A percentile compares a stretch with the other conserved stretches of the same genome.
phyloP scores from a whole-genome alignment of 2,329 filamentous ascomycete genomes.

The Paracorniculantispora psalliotae region DNA sequence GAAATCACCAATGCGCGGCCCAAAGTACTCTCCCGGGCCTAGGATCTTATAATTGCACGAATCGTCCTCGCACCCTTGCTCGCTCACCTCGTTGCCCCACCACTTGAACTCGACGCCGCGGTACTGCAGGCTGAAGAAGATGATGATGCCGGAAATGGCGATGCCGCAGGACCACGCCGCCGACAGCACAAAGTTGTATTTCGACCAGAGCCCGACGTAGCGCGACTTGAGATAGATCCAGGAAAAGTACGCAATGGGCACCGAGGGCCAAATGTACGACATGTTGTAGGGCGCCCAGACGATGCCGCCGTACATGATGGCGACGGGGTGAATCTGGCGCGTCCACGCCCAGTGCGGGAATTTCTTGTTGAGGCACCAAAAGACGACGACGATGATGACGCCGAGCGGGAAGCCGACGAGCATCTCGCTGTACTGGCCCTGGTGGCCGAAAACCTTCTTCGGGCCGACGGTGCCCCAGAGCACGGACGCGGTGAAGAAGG shows the following conservation, averaged over 20 bases:
- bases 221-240: constrained; percentile 43
- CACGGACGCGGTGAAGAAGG: constrained; percentile 36
- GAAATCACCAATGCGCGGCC: constrained; percentile 36
- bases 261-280: constrained; percentile 41
- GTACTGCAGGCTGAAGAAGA: constrained; percentile 39
- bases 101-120: constrained; percentile 32
- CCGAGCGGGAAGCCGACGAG: constrained; percentile 38
- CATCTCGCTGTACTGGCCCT: constrained; percentile 28
- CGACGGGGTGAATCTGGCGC: constrained; percentile 39
- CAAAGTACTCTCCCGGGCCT: constrained; percentile 33
- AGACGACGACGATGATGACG: constrained; percentile 28
- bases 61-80: constrained; percentile 35
- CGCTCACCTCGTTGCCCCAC: constrained; percentile 34
- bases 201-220: constrained; percentile 45
- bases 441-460: constrained; percentile 35
- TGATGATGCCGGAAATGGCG: constrained; percentile 36
- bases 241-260: constrained; percentile 42
- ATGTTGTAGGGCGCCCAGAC: constrained; percentile 41
- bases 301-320: constrained; percentile 35
- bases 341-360: constrained; percentile 29
- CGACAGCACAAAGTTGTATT: constrained; percentile 37
- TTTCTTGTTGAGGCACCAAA: constrained; percentile 32
- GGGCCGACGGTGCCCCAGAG: constrained; percentile 49
- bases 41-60: constrained; percentile 20
- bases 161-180: constrained; percentile 37